phyloP scores from a whole-genome alignment of 2,329 filamentous ascomycete species.

The Alternaria atra region DNA sequence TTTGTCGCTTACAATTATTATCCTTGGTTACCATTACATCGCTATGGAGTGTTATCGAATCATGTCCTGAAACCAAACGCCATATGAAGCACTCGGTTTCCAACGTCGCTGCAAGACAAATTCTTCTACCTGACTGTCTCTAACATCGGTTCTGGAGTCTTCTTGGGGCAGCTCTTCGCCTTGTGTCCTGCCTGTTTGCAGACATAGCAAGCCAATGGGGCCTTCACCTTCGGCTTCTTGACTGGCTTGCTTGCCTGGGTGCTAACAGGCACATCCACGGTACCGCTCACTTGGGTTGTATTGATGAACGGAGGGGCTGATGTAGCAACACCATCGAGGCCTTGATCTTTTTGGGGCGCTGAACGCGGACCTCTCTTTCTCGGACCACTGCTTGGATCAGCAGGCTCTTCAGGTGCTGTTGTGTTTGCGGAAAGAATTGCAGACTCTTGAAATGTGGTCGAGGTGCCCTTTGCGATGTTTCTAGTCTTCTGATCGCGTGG shows the following conservation, averaged over 20 bases:
- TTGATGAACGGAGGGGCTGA: neutral
- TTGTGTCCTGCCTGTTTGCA: neutral
- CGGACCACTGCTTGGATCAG: neutral
- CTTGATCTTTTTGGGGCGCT: neutral
- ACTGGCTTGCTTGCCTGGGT: neutral
- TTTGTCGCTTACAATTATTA: too few relatives aligned
- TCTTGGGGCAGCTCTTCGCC: neutral
- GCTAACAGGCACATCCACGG: neutral
- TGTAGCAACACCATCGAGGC: neutral
- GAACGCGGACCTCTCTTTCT: neutral
- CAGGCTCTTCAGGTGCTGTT: neutral
- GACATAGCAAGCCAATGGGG: neutral
- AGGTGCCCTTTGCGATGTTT: neutral
- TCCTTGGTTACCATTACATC: neutral
- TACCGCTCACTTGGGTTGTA: neutral
- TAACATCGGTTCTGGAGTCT: neutral
- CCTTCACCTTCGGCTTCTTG: neutral
- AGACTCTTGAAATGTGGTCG: neutral
- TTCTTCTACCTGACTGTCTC: neutral
- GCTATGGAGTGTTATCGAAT: neutral
- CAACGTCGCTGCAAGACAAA: neutral
- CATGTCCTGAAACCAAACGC: neutral
- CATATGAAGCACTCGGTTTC: neutral
- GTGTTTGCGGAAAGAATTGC: neutral
- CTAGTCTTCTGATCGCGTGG: neutral